A percentile compares a stretch with the other conserved stretches of the same genome.
Conservation (phyloP, 495 filamentous ascomycete species). For the Letharia lupina region DNA sequence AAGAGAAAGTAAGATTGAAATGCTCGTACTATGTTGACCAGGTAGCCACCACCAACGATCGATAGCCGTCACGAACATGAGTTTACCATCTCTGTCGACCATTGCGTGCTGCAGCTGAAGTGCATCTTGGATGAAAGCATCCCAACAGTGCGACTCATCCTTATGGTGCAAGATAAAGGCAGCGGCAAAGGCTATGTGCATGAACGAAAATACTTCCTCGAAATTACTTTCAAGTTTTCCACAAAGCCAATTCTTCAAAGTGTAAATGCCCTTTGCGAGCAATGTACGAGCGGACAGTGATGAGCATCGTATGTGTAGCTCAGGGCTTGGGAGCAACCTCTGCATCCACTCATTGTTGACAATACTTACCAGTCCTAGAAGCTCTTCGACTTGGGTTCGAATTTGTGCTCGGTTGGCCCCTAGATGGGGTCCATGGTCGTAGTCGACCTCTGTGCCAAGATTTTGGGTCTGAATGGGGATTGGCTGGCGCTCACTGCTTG, state of each 20-base stretch:
- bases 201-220: conserved; percentile 1
- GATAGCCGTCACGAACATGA: conserved; percentile 1
- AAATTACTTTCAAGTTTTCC: background rate
- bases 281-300: background rate
- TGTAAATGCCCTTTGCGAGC: conserved; percentile 1
- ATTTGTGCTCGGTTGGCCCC: background rate
- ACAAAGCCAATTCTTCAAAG: background rate
- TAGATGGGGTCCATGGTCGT: background rate
- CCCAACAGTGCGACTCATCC: conserved; percentile 4
- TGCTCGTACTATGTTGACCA: background rate
- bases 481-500: background rate
- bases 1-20: too few species aligned
- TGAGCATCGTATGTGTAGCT: conserved; percentile 5
- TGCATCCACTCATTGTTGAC: conserved; percentile 13
- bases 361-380: conserved; percentile 5
- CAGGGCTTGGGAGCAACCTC: background rate
- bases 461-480: background rate
- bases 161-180: conserved; percentile 4
- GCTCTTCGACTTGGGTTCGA: conserved; percentile 7
- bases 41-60: conserved; percentile 7
- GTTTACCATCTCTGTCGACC: background rate
- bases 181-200: conserved; percentile 14
- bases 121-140: conserved; percentile 4
- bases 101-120: background rate
- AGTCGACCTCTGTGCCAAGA: background rate